Evolutionary conservation across 495 filamentous ascomycete species (phyloP).

Genomic region (Penicillium herquei): DNA sequence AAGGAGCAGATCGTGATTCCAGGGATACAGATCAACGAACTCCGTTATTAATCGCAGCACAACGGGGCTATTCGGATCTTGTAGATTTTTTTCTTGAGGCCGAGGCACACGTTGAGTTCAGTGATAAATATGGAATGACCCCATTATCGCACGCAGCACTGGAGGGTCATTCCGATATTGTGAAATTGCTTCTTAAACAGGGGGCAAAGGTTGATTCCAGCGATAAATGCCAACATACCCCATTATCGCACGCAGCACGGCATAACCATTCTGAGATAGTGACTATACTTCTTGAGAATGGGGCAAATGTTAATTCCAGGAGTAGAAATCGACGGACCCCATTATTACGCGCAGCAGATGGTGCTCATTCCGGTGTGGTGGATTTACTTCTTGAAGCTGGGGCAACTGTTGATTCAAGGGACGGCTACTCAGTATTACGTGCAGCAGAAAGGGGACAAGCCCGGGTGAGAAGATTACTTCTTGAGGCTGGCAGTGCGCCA

Average conservation of each 20-base stretch:
- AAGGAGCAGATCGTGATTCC: neutral
- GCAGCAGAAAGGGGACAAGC: no score
- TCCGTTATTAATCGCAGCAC: neutral
- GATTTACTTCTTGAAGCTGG: no score
- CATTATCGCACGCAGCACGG: neutral
- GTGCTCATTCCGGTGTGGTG: no score
- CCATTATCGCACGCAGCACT: neutral
- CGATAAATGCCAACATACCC: neutral
- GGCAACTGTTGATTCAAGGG: no score
- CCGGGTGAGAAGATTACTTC: no score
- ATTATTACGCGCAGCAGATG: neutral
- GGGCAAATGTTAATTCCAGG: neutral
- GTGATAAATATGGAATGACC: neutral
- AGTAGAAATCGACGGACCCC: neutral
- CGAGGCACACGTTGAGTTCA: neutral
- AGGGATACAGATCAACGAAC: neutral
- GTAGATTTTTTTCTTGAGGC: neutral
- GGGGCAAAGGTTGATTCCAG: neutral
- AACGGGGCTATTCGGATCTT: neutral
- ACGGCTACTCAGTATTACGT: no score
- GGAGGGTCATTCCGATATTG: neutral
- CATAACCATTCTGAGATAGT: neutral
- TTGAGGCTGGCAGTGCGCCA: no score
- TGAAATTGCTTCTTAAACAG: neutral
- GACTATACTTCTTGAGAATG: neutral